These are phyloP conservation scores for Penicillium sclerotigenum DNA, from an alignment of 2,329 filamentous ascomycete species.

Conservation along the genomic window DNA sequence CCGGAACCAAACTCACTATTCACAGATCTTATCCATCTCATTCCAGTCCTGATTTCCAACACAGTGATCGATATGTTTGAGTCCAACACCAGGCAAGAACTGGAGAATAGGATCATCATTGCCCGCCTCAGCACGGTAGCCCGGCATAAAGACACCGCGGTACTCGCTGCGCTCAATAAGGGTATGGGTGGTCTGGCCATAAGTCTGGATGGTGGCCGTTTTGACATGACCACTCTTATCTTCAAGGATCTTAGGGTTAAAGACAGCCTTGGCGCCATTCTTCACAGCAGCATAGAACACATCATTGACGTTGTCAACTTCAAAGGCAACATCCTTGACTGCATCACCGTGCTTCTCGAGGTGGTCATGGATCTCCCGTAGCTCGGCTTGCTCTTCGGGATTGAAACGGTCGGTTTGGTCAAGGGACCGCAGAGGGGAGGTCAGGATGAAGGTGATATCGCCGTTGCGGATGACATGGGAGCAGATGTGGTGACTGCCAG, in stretches of 20 bases:
- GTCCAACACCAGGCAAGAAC: slow-evolving; percentile 60
- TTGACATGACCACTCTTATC: slow-evolving; percentile 65
- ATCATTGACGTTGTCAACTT: slow-evolving; percentile 81
- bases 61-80: slow-evolving; percentile 87
- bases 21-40: slow-evolving; percentile 68
- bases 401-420: slow-evolving; percentile 58
- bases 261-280: slow-evolving; percentile 42
- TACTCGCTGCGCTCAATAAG: slow-evolving; percentile 73
- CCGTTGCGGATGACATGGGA: slow-evolving; percentile 65
- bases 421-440: slow-evolving; percentile 54
- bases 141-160: slow-evolving; percentile 74
- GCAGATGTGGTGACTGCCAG: slow-evolving; percentile 73
- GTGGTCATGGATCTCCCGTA: slow-evolving; percentile 76
- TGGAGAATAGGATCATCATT: slow-evolving; percentile 46
- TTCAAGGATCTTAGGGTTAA: slow-evolving; percentile 55
- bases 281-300: slow-evolving; percentile 72
- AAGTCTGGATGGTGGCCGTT: slow-evolving; percentile 80
- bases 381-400: slow-evolving; percentile 59
- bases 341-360: slow-evolving; percentile 86
- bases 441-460: slow-evolving; percentile 44
- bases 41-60: slow-evolving; percentile 97
- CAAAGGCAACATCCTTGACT: slow-evolving; percentile 92
- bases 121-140: slow-evolving; percentile 61
- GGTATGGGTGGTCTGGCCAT: slow-evolving; percentile 93
- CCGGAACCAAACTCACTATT: slow-evolving; percentile 47